Percentiles rank a stretch among this genome's conserved stretches.
These are phyloP conservation scores for Pontederia crassipes DNA, from an alignment of 176 grass and related monocot genomes.

Conservation along the genomic window DNA sequence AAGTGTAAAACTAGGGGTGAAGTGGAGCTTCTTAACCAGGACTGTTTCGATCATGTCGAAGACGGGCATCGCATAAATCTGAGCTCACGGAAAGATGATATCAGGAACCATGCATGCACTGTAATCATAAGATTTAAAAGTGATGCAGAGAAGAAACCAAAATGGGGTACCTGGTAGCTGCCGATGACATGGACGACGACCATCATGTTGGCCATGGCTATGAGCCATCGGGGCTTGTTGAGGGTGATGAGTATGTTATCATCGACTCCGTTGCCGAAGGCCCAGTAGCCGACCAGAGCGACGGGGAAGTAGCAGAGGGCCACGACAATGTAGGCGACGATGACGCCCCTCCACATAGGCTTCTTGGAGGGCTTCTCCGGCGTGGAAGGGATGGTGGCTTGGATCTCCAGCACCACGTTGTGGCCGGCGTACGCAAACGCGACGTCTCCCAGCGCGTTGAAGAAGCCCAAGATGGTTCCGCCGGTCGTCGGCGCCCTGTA, in stretches of 20 bases:
- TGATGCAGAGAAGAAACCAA: background rate
- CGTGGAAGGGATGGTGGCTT: constrained; percentile 6
- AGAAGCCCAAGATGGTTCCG: background rate
- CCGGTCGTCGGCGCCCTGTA: background rate
- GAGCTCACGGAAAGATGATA: no score
- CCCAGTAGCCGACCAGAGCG: constrained; percentile 2
- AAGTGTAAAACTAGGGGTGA: background rate
- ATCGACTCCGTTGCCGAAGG: background rate
- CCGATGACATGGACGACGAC: constrained; percentile 12
- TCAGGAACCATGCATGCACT: no score
- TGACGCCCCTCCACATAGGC: constrained; percentile 5
- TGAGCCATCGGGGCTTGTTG: constrained; percentile 4
- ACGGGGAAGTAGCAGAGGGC: constrained; percentile 12
- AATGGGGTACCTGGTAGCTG: constrained; percentile 6
- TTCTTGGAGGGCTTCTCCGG: constrained; percentile 13
- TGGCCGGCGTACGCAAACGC: constrained; percentile 5
- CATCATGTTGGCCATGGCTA: background rate
- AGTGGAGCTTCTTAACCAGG: constrained; percentile 2
- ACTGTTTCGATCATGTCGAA: constrained; percentile 5
- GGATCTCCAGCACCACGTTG: constrained; percentile 11
- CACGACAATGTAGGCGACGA: background rate
- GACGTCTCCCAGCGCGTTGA: background rate
- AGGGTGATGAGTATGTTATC: constrained; percentile 9
- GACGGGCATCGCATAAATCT: constrained; percentile 3
- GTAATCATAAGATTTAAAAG: background rate